Base-by-base conservation (phyloP, 208 protist genomes). In the Leishmania martiniquensis region DNA sequence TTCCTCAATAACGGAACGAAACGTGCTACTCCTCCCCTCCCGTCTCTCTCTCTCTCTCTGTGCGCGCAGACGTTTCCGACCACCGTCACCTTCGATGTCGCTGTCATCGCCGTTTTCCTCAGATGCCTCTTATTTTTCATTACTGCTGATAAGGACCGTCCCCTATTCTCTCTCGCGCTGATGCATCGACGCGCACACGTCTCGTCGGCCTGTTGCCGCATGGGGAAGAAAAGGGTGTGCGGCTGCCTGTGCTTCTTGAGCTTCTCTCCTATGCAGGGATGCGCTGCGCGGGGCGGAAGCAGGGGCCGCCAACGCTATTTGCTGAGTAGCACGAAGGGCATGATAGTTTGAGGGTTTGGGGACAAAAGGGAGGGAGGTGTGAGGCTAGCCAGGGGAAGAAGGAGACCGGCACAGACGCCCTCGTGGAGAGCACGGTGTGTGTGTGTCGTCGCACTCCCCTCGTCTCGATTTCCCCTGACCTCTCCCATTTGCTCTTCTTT, bases 201-300 rank as follows among this genome's bases (percentile, higher is more conserved):
- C 12, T 60, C n/a, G 10, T 34, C n/a, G n/a, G 55, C 15, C n/a
- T 60, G 55, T 60, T 10, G 55, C 34, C n/a, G 55, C 12, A n/a
- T 37, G 55, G n/a, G 32, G n/a, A n/a, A 60, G 4, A 2, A 34
- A 2, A 25, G n/a, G 12, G 55, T 25, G 55, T 60, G n/a, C n/a
- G n/a, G 55, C 1, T 2, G 20, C n/a, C n/a, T 60, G 55, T n/a
- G 34, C 62, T 69, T 62, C 29, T 67, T 54, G 29, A 75, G 65
- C 57, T 32, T 84, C 47, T 59, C 55, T 80, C 47, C 13, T 29
- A 52, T 76, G 25, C n/a, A 9, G 47, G 32, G 32, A 78, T 54
- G 65, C 54, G 52, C 45, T 29, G 69, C 32, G 55, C 17, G 47
- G 42, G 32, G 39, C 10, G 39, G 62, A 67, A 67, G 17, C 37